Percentiles rank a stretch among this genome's conserved stretches.
These are phyloP conservation scores for Eleusine coracana DNA, from an alignment of 176 grass and related monocot species.

Conservation along the genomic window DNA sequence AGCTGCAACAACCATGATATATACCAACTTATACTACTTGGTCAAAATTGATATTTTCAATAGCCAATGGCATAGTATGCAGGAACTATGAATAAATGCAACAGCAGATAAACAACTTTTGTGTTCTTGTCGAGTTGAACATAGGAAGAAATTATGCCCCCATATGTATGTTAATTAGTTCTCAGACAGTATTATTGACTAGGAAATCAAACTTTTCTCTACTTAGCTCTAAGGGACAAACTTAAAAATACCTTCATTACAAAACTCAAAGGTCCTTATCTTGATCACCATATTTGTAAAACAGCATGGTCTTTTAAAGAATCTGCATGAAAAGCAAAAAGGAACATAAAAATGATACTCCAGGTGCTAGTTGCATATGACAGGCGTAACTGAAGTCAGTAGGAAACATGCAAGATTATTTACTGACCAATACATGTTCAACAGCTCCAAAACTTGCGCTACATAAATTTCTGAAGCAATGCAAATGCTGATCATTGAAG, in stretches of 20 bases:
- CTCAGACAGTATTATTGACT: not conserved
- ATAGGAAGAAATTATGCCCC: not conserved
- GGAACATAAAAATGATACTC: not conserved
- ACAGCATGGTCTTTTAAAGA: constrained; percentile 13
- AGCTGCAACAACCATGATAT: too few species aligned
- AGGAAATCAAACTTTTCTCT: not conserved
- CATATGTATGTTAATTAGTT: not conserved
- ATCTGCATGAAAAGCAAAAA: constrained; percentile 31
- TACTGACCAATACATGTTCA: not conserved
- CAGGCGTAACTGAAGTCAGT: constrained; percentile 10
- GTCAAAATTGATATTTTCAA: not conserved
- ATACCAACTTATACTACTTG: not conserved
- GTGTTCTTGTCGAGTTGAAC: constrained; percentile 14
- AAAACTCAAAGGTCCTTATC: not conserved
- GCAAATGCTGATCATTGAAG: not conserved
- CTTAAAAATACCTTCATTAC: constrained; percentile 34
- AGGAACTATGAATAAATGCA: constrained; percentile 20
- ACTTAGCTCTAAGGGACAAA: constrained; percentile 14
- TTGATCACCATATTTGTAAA: not conserved
- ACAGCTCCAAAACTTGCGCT: constrained; percentile 8
- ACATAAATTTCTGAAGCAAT: constrained; percentile 22
- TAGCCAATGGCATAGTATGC: constrained; percentile 2
- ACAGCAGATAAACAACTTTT: not conserved
- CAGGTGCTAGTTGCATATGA: constrained; percentile 2
- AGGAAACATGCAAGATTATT: constrained; percentile 8